A percentile compares a stretch with the other conserved stretches of the same genome.
Evolutionary conservation across 2,329 filamentous ascomycete species (phyloP).

Genomic region (Pestalotiopsis sp.): DNA sequence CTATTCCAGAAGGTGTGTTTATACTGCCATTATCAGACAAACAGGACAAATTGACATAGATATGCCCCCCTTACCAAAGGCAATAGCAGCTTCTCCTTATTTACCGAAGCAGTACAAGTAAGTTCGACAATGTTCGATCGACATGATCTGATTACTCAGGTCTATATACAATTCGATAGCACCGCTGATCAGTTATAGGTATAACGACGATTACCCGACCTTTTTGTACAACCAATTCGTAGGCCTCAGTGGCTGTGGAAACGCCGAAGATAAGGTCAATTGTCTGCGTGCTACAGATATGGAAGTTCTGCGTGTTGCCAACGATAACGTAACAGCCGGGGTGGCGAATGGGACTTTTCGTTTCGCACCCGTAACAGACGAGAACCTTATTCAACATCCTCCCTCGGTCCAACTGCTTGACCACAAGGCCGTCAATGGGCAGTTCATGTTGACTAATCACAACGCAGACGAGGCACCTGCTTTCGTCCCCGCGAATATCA

Average conservation of each 20-base stretch:
- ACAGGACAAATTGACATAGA: background rate
- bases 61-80: slow-evolving; percentile 17
- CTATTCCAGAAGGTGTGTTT: slow-evolving; percentile 48
- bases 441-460: slow-evolving; percentile 34
- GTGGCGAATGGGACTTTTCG: slow-evolving; percentile 33
- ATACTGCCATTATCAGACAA: slow-evolving; percentile 45
- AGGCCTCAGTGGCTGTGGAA: background rate
- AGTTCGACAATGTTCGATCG: background rate
- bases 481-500: slow-evolving; percentile 40
- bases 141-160: too few relatives aligned
- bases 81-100: background rate
- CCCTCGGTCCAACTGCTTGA: slow-evolving; percentile 31
- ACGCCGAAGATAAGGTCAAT: slow-evolving; percentile 25
- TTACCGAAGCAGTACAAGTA: slow-evolving; percentile 9
- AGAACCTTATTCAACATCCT: slow-evolving; percentile 32
- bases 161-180: too few relatives aligned
- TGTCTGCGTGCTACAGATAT: slow-evolving; percentile 38
- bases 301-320: slow-evolving; percentile 37
- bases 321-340: slow-evolving; percentile 30
- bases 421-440: slow-evolving; percentile 34
- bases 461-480: slow-evolving; percentile 41
- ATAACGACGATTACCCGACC: slow-evolving; percentile 33
- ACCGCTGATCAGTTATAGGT: slow-evolving; percentile 15
- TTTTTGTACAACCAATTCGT: slow-evolving; percentile 36
- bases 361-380: slow-evolving; percentile 42